These are phyloP conservation scores for Ganoderma multipileum DNA, from an alignment of 1,284 basidiomycete genomes.

Conservation along the genomic window DNA sequence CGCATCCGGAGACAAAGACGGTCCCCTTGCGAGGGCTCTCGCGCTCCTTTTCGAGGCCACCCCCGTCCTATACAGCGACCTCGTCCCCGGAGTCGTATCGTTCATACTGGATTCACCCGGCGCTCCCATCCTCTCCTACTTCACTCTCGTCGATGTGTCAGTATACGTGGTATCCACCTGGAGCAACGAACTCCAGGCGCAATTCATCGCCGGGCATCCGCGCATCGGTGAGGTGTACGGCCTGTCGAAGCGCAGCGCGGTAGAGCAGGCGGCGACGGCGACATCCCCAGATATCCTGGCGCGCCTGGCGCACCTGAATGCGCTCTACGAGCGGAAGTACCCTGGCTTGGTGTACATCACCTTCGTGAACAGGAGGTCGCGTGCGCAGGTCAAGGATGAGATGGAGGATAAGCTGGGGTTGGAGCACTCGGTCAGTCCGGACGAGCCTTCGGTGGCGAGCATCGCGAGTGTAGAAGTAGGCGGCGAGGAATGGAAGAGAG, in stretches of 20 bases:
- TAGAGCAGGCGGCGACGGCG: constrained; percentile 72
- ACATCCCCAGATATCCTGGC: constrained; percentile 73
- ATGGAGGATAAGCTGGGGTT: constrained; percentile 75
- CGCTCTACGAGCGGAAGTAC: constrained; percentile 76
- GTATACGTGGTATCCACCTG: constrained; percentile 61
- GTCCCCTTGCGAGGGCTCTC: constrained; percentile 52
- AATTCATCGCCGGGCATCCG: constrained; percentile 85
- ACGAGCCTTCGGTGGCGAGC: constrained; percentile 47
- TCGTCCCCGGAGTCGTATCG: constrained; percentile 62
- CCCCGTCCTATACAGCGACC: constrained; percentile 56
- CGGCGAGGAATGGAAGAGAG: constrained; percentile 48
- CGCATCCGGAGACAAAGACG: constrained; percentile 21
- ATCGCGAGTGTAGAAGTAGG: constrained; percentile 50
- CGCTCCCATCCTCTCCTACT: constrained; percentile 48
- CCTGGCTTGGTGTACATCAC: constrained; percentile 87
- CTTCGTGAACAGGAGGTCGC: constrained; percentile 86
- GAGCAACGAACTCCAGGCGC: constrained; percentile 62
- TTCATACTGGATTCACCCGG: constrained; percentile 38
- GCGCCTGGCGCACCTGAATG: constrained; percentile 74
- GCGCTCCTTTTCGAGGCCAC: constrained; percentile 77
- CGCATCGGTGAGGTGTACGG: constrained; percentile 84
- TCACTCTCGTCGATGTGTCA: constrained; percentile 66
- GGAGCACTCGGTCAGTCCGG: constrained; percentile 52
- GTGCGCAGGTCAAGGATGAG: constrained; percentile 77
- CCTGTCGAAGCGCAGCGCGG: constrained; percentile 75